phyloP scores from a whole-genome alignment of 2,329 filamentous ascomycete genomes.

The Didymella arachidicola region DNA sequence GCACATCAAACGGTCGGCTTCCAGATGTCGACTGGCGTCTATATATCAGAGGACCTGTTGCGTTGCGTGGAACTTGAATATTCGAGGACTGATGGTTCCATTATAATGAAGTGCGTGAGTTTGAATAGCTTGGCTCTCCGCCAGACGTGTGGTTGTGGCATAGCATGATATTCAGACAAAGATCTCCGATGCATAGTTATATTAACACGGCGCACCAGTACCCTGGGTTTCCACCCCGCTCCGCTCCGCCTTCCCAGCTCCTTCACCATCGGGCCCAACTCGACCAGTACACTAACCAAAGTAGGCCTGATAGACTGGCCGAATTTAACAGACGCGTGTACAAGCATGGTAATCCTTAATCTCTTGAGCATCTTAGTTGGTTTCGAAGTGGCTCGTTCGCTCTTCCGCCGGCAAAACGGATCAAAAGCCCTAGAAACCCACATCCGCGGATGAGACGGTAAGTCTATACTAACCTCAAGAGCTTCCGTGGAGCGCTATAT shows the following conservation, averaged over 20 bases:
- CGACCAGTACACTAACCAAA: not conserved
- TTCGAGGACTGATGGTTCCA: too few relatives aligned
- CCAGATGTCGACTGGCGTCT: too few relatives aligned
- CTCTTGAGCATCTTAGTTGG: not conserved
- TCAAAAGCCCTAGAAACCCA: not conserved
- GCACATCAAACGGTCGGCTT: too few relatives aligned
- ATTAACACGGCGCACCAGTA: not conserved
- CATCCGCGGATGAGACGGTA: not conserved
- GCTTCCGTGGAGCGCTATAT: not conserved
- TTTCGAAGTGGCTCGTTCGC: not conserved
- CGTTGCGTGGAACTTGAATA: too few relatives aligned
- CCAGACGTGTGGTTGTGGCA: too few relatives aligned
- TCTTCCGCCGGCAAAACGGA: slow-evolving; percentile 5
- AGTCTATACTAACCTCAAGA: not conserved
- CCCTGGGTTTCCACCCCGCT: not conserved
- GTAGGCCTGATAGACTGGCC: not conserved
- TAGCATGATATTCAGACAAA: not conserved
- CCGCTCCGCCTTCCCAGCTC: slow-evolving; percentile 7
- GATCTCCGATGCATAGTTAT: not conserved
- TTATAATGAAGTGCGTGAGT: too few relatives aligned
- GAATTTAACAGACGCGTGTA: too few relatives aligned
- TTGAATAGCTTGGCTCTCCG: too few relatives aligned
- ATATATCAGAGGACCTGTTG: too few relatives aligned
- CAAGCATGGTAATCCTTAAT: not conserved
- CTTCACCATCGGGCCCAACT: not conserved